phyloP scores from a whole-genome alignment of 106 monocot species.

The Gastrodia elata region DNA sequence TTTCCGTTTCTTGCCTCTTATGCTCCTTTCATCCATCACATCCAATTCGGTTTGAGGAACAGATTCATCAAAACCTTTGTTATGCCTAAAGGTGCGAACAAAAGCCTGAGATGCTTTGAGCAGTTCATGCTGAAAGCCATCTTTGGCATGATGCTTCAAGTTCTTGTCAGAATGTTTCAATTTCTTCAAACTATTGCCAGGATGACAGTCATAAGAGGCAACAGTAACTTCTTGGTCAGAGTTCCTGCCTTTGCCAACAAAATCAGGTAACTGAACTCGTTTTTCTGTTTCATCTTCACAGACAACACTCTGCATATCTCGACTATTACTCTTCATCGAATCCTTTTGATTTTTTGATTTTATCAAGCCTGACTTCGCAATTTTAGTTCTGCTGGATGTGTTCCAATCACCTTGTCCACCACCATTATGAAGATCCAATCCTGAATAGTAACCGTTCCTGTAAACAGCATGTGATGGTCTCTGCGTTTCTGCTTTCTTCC shows the following conservation, averaged over 20 bases:
- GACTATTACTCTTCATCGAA: slow-evolving; percentile 10
- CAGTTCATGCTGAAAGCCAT: slow-evolving; percentile 4
- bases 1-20: slow-evolving; percentile 27
- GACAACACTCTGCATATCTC: background rate
- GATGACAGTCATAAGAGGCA: slow-evolving; percentile 33
- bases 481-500: slow-evolving; percentile 8
- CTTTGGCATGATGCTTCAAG: slow-evolving; percentile 13
- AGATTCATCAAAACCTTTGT: slow-evolving; percentile 11
- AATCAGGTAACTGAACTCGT: background rate
- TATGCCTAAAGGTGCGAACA: background rate
- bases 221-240: slow-evolving; percentile 32
- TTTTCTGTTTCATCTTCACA: slow-evolving; percentile 13
- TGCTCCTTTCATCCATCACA: slow-evolving; percentile 18
- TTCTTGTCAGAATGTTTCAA: slow-evolving; percentile 24
- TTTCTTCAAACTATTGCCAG: slow-evolving; percentile 18
- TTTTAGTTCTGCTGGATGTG: background rate
- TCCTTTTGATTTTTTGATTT: slow-evolving; percentile 34
- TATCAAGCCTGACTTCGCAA: slow-evolving; percentile 10
- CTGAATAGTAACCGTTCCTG: slow-evolving; percentile 11
- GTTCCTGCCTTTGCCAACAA: slow-evolving; percentile 16
- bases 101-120: slow-evolving; percentile 16
- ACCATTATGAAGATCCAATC: slow-evolving; percentile 14
- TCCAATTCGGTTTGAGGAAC: background rate
- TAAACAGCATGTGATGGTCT: slow-evolving; percentile 3
- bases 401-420: slow-evolving; percentile 1